A percentile compares a stretch with the other conserved stretches of the same genome.
phyloP scores from a whole-genome alignment of 495 filamentous ascomycete genomes.

The Arthonia radiata region DNA sequence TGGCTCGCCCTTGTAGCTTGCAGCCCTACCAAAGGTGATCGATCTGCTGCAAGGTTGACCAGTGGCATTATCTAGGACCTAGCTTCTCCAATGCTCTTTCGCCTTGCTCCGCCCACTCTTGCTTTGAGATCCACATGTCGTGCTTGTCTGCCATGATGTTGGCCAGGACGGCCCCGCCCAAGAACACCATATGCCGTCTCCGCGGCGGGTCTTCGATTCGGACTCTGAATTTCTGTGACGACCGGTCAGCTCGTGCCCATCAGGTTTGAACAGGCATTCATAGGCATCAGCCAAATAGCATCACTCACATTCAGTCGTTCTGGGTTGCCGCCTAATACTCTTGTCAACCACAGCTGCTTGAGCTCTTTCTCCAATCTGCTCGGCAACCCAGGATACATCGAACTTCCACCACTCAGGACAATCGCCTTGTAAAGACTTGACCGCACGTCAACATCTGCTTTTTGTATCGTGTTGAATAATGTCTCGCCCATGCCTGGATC shows the following conservation, averaged over 20 bases:
- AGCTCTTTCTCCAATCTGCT: constrained; percentile 92
- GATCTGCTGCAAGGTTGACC: too few relatives aligned
- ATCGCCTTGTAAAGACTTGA: constrained; percentile 88
- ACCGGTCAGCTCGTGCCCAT: background rate
- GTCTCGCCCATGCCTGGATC: constrained; percentile 92
- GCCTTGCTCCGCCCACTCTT: constrained; percentile 91
- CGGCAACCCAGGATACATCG: constrained; percentile 95
- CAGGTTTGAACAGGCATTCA: constrained; percentile 7
- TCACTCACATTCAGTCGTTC: constrained; percentile 54
- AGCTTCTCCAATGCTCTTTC: constrained; percentile 70
- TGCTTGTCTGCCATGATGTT: constrained; percentile 98
- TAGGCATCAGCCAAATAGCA: background rate
- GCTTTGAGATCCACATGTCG: constrained; percentile 93
- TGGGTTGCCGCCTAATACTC: constrained; percentile 68
- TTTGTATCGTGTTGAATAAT: constrained; percentile 94
- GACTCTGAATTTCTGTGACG: constrained; percentile 79
- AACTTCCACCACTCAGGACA: constrained; percentile 83
- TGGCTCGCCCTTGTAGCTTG: too few relatives aligned
- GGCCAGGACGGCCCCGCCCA: constrained; percentile 86
- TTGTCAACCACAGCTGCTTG: constrained; percentile 94
- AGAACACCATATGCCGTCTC: constrained; percentile 95
- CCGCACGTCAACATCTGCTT: constrained; percentile 84
- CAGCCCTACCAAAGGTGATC: too few relatives aligned
- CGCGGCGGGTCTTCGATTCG: constrained; percentile 93
- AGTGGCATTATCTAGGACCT: constrained; percentile 57